phyloP scores from a whole-genome alignment of 2,329 filamentous ascomycete genomes.

The Pseudogymnoascus sp. region DNA sequence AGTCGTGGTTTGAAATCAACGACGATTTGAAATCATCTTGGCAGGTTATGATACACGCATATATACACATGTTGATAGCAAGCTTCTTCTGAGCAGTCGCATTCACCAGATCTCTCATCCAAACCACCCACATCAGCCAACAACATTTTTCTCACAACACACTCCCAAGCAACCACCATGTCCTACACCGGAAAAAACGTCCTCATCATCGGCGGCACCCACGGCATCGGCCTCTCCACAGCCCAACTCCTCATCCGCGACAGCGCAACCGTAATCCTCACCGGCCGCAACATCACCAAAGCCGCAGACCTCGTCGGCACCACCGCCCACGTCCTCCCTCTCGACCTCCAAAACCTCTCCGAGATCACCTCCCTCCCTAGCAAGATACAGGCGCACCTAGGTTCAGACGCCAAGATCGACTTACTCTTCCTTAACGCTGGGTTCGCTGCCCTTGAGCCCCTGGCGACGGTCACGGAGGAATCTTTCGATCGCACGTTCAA shows the following conservation, averaged over 20 bases:
- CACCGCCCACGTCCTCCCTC: neutral
- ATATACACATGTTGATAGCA: neutral
- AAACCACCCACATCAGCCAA: neutral
- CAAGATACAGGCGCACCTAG: neutral
- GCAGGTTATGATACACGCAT: neutral
- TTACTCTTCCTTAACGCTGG: neutral
- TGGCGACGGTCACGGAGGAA: neutral
- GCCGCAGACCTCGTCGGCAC: neutral
- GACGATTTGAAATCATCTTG: neutral
- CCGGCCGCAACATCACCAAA: neutral
- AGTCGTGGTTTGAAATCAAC: neutral
- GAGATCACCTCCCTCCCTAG: neutral
- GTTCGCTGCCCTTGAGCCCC: neutral
- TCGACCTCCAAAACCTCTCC: neutral
- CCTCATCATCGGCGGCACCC: slow-evolving; percentile 58
- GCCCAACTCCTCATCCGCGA: slow-evolving; percentile 52
- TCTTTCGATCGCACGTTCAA: neutral
- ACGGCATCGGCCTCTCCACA: slow-evolving; percentile 56
- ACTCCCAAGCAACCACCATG: neutral
- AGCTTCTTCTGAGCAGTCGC: neutral
- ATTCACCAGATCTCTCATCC: neutral
- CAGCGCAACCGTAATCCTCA: slow-evolving; percentile 50
- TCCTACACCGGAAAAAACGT: slow-evolving; percentile 34
- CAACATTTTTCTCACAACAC: neutral
- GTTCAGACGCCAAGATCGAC: neutral